Evolutionary conservation across 371 early-diverging fungal genomes (phyloP).

Genomic region (Mortierella sp.): DNA sequence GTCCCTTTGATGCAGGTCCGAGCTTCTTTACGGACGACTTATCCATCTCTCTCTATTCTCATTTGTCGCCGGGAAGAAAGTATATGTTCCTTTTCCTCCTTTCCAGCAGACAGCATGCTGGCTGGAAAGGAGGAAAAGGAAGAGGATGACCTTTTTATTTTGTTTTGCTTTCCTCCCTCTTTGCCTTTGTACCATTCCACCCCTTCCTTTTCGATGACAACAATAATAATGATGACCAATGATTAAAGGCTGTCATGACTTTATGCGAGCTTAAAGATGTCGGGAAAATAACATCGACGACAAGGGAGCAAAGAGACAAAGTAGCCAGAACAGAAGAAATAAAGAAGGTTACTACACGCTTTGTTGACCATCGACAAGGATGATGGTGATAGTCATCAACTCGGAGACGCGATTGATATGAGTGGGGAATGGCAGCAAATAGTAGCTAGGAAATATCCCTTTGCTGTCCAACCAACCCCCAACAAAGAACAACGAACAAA

Average conservation of each 20-base stretch:
- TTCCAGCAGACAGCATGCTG: not conserved
- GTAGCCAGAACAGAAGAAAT: no score
- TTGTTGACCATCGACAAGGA: no score
- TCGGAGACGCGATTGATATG: not conserved
- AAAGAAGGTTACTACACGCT: no score
- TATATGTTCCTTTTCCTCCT: not conserved
- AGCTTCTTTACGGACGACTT: not conserved
- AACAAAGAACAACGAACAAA: not conserved
- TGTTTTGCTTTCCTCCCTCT: not conserved
- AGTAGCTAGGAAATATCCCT: not conserved
- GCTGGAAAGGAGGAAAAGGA: not conserved
- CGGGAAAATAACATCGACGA: not conserved
- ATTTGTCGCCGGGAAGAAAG: not conserved
- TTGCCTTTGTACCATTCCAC: not conserved
- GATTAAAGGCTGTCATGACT: no score
- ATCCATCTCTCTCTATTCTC: not conserved
- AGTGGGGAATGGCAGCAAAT: not conserved
- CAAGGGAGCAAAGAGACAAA: not conserved
- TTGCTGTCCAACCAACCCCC: not conserved
- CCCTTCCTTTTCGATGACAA: not conserved
- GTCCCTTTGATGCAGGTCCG: conserved; percentile 13
- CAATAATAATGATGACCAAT: not conserved
- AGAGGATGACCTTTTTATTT: not conserved
- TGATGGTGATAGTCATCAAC: no score
- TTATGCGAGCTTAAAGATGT: no score